Evolutionary conservation across 768 basidiomycete species (phyloP), one percentile per base, ranked within the genome.

Genomic region (Mycena indigotica): DNA sequence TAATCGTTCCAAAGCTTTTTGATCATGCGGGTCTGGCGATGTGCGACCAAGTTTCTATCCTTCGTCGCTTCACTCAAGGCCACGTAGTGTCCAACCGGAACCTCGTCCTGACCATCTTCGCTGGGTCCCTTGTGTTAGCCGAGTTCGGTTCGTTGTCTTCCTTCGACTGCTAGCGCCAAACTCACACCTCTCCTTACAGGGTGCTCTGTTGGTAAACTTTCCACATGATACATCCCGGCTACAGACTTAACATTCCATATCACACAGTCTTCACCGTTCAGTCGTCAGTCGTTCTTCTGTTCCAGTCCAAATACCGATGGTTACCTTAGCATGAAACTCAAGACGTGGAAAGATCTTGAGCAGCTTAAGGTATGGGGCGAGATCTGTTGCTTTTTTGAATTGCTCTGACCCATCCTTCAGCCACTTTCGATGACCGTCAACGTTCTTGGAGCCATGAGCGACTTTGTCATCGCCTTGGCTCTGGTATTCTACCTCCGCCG

Each of bases 341-440:
- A 68, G 5, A 82, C 80, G 1, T 83, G 80, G 74, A 58, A 16
- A 10, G 70, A 84, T 19, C 71, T 86, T 32, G 57, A 59, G 19
- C 55, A 68, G 52, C 67, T 86, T 23, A 84, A 83, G 74, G 83
- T 73, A 58, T 28, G 59, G 16, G 25, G 39, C 49, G 15, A 17
- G 19, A 49, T 25, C 40, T 28, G 25, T 30, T 59, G 49, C 39
- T 35, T 29, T 32, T 58, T 26, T 58, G 38, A 60, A 52, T 23
- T 21, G 35, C 38, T 30, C 50, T 52, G 50, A 48, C 83, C 82
- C 76, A 78, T 28, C 70, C 83, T 28, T 84, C 25, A 48, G 46
- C 46, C 46, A n/a, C 46, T 48, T 12, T 48, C 83, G 3, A 82
- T 83, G 75, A 73, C 80, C 46, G 81, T 85, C 35, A 84, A 85